Evolutionary conservation across 2,329 filamentous ascomycete genomes (phyloP).

Genomic region (Penicillium digitatum): DNA sequence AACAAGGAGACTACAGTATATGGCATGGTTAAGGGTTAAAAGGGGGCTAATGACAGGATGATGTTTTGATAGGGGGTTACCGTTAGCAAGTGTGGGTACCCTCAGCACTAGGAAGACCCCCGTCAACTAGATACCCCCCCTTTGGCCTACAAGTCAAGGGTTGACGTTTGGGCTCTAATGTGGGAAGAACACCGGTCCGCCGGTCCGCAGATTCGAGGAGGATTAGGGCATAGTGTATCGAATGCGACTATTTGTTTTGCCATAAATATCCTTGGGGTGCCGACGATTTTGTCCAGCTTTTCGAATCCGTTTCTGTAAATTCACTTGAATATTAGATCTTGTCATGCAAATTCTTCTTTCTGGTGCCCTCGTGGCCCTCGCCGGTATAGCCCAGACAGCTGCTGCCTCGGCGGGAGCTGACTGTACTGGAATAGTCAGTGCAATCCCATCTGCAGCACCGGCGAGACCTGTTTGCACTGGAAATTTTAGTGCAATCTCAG

Average conservation of each 20-base stretch:
- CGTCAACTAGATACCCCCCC: too few relatives aligned
- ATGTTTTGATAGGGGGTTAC: too few relatives aligned
- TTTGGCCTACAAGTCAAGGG: neutral
- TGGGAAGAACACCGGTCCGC: neutral
- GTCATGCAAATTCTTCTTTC: constrained; percentile 11
- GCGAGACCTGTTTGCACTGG: constrained; percentile 35
- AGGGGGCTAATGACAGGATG: too few relatives aligned
- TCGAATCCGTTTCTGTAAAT: too few relatives aligned
- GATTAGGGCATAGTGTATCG: neutral
- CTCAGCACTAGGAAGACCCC: too few relatives aligned
- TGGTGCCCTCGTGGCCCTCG: constrained; percentile 10
- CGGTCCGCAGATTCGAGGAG: neutral
- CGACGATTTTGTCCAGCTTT: neutral
- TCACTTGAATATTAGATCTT: neutral
- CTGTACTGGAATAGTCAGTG: constrained; percentile 45
- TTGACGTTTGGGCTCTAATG: neutral
- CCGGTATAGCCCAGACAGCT: constrained; percentile 7
- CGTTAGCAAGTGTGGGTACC: too few relatives aligned
- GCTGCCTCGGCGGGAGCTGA: constrained; percentile 10
- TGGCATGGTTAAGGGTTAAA: too few relatives aligned
- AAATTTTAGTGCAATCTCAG: constrained; percentile 47
- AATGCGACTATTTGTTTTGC: neutral
- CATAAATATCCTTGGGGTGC: neutral
- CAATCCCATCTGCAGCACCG: constrained; percentile 28
- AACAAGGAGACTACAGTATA: too few relatives aligned